Conservation (phyloP, 169 alveolate species). For the Cryptosporidium parvum region DNA sequence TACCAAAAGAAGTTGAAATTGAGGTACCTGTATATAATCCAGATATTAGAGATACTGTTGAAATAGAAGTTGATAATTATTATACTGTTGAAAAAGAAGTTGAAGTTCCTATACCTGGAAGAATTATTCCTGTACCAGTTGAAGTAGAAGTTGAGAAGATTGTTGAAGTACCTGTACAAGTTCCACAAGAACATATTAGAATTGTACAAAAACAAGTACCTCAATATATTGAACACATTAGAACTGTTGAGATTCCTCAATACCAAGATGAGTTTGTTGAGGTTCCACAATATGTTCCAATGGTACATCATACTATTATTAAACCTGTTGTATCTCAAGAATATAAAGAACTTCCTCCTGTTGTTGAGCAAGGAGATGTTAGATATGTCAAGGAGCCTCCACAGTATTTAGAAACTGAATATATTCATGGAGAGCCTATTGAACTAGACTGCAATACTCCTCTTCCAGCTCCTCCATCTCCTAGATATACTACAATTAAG, state of each 20-base stretch:
- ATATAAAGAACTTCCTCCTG: conserved; percentile 74
- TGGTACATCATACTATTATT: conserved; percentile 69
- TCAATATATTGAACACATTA: conserved; percentile 63
- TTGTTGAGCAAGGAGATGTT: conserved; percentile 62
- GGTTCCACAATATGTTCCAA: conserved; percentile 67
- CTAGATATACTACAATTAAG: conserved; percentile 53
- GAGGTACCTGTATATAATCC: conserved; percentile 73
- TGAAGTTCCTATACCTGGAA: conserved; percentile 65
- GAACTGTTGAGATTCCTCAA: conserved; percentile 73
- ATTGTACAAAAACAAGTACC: conserved; percentile 73
- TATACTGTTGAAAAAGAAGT: conserved; percentile 66
- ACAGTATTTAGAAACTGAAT: conserved; percentile 61
- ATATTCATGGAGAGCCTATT: conserved; percentile 63
- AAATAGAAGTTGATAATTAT: conserved; percentile 51
- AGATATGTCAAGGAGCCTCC: conserved; percentile 70
- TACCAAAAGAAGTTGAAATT: conserved; percentile 41
- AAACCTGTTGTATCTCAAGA: conserved; percentile 73
- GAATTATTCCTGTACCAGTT: conserved; percentile 65
- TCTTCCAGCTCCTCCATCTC: conserved; percentile 66
- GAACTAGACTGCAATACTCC: conserved; percentile 58
- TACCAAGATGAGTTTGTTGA: conserved; percentile 69
- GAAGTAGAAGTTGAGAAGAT: conserved; percentile 70
- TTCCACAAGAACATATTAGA: conserved; percentile 64
- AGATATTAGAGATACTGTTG: conserved; percentile 38
- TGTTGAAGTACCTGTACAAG: conserved; percentile 73